Evolutionary conservation across 768 basidiomycete genomes (phyloP).

Genomic region (Termitomyces sp.): DNA sequence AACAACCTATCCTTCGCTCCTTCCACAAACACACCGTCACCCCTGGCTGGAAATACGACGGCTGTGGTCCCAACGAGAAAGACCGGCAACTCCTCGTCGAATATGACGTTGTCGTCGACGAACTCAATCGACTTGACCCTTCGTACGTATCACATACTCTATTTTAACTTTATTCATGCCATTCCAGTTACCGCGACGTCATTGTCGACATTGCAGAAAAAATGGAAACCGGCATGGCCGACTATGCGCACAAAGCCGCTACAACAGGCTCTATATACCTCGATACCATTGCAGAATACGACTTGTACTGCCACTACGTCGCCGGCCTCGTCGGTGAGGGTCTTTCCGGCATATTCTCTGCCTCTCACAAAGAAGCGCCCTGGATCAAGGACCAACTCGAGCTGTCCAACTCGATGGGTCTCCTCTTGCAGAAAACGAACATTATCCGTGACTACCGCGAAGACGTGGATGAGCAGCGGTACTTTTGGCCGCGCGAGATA

Average conservation of each 20-base stretch:
- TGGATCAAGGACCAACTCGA: conserved; percentile 81
- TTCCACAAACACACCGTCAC: conserved; percentile 80
- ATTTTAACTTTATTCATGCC: conserved; percentile 4
- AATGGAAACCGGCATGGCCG: conserved; percentile 96
- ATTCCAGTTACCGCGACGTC: conserved; percentile 63
- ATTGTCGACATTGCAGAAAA: conserved; percentile 82
- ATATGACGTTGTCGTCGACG: conserved; percentile 78
- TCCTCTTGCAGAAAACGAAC: conserved; percentile 96
- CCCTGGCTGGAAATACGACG: conserved; percentile 85
- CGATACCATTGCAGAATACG: conserved; percentile 80
- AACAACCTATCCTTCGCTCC: conserved; percentile 79
- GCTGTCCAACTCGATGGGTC: conserved; percentile 92
- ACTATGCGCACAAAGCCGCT: conserved; percentile 84
- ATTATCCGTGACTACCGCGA: conserved; percentile 95
- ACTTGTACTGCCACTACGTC: conserved; percentile 98
- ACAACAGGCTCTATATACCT: conserved; percentile 69
- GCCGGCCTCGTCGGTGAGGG: conserved; percentile 98
- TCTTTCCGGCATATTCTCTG: conserved; percentile 83
- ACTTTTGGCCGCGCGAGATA: conserved; percentile 95
- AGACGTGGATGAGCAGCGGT: conserved; percentile 79
- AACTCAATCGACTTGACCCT: conserved; percentile 67
- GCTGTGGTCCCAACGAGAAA: conserved; percentile 82
- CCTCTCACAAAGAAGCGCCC: conserved; percentile 75
- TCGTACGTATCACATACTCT: conserved; percentile 41
- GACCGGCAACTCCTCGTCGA: conserved; percentile 84